Conservation (phyloP, 352 stramenopile genomes). For the Lagenidium giganteum region DNA sequence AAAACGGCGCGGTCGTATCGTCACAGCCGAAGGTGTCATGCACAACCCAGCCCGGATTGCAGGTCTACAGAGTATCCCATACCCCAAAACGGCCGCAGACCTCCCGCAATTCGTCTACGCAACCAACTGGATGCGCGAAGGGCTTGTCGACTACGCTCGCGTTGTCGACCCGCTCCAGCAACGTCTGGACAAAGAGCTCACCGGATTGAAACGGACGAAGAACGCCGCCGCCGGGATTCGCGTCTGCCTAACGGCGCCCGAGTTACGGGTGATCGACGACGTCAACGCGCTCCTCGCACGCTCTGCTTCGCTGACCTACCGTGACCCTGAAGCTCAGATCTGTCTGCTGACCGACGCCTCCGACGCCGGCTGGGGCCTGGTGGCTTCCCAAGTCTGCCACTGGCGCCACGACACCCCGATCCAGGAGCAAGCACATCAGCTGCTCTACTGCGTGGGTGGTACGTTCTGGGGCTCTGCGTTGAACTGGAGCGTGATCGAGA, state of each 20-base stretch:
- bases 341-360: constrained; percentile 3
- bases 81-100: constrained; percentile 2
- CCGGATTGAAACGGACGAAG: constrained; percentile 1
- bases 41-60: constrained; percentile 7
- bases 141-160: constrained; percentile 2
- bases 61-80: not conserved
- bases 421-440: constrained; percentile 10
- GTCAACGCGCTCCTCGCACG: not conserved
- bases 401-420: not conserved
- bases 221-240: not conserved
- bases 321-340: not conserved
- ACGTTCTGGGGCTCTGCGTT: constrained; percentile 11
- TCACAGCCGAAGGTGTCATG: not conserved
- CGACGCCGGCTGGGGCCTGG: constrained; percentile 8
- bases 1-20: constrained; percentile 11
- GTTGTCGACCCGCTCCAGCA: constrained; percentile 8
- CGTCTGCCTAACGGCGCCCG: not conserved
- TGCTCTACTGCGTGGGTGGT: constrained; percentile 12
- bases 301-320: not conserved
- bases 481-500: constrained; percentile 20
- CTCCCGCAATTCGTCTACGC: constrained; percentile 12
- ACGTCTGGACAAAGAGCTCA: not conserved
- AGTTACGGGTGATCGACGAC: not conserved
- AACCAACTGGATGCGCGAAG: constrained; percentile 6
- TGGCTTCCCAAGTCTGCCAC: constrained; percentile 10